Conservation (phyloP, 768 basidiomycete species). For the Auricularia heimuer region DNA sequence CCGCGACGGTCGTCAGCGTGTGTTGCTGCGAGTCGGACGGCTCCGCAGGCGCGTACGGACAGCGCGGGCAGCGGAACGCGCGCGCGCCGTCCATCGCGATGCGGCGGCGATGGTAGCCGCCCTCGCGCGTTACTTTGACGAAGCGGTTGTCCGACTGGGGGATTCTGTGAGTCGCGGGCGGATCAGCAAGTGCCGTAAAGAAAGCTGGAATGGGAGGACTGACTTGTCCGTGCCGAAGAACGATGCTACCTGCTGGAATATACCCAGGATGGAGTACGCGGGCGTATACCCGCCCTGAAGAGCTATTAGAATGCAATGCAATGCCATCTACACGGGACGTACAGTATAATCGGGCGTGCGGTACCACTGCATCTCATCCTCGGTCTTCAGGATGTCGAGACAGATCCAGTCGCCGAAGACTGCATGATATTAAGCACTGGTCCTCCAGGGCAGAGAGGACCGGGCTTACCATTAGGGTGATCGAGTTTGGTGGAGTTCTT, state of each 20-base stretch:
- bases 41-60: not conserved
- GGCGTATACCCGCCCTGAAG: not conserved
- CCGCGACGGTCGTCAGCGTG: not conserved
- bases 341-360: not conserved
- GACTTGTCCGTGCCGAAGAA: conserved; percentile 1
- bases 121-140: not conserved
- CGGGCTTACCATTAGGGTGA: not conserved
- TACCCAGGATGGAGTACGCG: not conserved
- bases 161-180: not conserved
- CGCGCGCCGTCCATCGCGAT: not conserved
- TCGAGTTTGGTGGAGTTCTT: not conserved
- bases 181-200: not conserved
- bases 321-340: not conserved
- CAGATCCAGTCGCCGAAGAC: conserved; percentile 3
- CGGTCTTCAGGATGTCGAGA: not conserved
- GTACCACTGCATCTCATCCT: not conserved
- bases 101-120: not conserved
- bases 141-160: not conserved
- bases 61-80: not conserved
- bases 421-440: not conserved
- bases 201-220: not conserved
- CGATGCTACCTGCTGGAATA: not conserved
- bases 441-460: not conserved
- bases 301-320: not conserved
- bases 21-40: not conserved